Evolutionary conservation across 2,329 filamentous ascomycete species (phyloP), one percentile per base, ranked within the genome.

Genomic region (Trichoderma atrobrunneum): DNA sequence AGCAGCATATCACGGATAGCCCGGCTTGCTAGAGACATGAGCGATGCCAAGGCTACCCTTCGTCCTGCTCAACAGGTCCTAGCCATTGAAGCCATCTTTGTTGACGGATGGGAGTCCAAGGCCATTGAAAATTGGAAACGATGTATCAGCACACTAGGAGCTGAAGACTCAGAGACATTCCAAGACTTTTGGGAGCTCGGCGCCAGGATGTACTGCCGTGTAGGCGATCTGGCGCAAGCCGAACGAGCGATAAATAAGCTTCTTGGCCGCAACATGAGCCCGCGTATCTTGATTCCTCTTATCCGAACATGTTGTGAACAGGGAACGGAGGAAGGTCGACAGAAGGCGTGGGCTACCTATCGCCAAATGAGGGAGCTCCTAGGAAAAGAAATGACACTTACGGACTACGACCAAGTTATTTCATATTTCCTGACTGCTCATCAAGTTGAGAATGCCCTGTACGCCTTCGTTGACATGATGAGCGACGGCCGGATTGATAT

Each of bases 401-500:
- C 89, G 21, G 92, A 97, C 78, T 97, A 95, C 76, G 94, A 97
- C 79, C 84, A 87, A 73, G 87, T 95, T 43, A 90, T 92, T 61
- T 87, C 91, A 24, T 88, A 88, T 59, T 93, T 97, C 77, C 82
- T 97, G 30, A 85, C 90, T 26, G 86, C 89, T 7, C 88, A 89
- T 68, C 86, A 90, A 72, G 85, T 89, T 7, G 87, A 92, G 73
- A 86, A 90, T 73, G 93, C 93, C 1, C 86, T 95, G 70, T 88
- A 89, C 68, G 89, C 93, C 0, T 97, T 97, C 80, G 93, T 92
- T 76, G 93, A 97, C 79, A 97, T 97, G 94, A 94, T 97, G 90
- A 88, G 89, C 72, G 87, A 88, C 5, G 87, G 87, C 6, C 79
- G 84, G 59, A 80, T 89, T 69, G 84, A 88, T 71, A 77, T 88